Evolutionary conservation across 2,329 filamentous ascomycete genomes (phyloP).

Genomic region (Phialophora tarda): DNA sequence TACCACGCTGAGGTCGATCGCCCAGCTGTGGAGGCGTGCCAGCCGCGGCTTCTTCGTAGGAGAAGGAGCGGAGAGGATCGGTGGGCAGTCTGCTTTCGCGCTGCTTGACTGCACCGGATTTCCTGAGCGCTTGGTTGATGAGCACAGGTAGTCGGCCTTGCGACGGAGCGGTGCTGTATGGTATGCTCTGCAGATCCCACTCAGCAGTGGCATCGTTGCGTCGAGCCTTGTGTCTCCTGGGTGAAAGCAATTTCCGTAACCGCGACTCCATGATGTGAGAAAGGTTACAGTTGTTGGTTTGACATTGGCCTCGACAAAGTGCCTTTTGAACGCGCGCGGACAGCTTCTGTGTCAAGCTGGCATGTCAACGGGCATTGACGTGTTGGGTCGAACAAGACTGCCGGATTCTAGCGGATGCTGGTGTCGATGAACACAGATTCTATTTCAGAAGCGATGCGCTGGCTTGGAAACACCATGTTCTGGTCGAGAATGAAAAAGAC

Average conservation of each 20-base stretch:
- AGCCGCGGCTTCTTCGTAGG: constrained; percentile 35
- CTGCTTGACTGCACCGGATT: constrained; percentile 11
- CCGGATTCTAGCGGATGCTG: constrained; percentile 3
- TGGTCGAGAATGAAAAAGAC: constrained; percentile 27
- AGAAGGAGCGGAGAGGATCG: constrained; percentile 26
- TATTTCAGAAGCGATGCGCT: constrained; percentile 16
- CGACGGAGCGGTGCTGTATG: constrained; percentile 29
- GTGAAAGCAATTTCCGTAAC: constrained; percentile 32
- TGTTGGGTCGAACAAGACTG: constrained; percentile 27
- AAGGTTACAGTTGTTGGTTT: constrained; percentile 10
- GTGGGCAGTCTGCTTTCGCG: constrained; percentile 14
- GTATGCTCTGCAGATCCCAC: constrained; percentile 32
- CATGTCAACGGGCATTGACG: constrained; percentile 30
- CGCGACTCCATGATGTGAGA: constrained; percentile 31
- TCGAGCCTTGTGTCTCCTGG: constrained; percentile 21
- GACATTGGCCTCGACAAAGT: constrained; percentile 26
- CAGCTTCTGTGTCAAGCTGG: constrained; percentile 25
- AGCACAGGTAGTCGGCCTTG: constrained; percentile 30
- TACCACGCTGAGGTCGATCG: constrained; percentile 37
- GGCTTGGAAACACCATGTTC: constrained; percentile 26
- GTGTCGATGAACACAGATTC: constrained; percentile 17
- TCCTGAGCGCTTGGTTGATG: constrained; percentile 30
- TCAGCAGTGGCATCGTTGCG: constrained; percentile 19
- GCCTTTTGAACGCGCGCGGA: constrained; percentile 10
- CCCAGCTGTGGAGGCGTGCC: constrained; percentile 36